These are phyloP conservation scores for Trypanosoma platydactyli DNA, from an alignment of 208 protist genomes.

Conservation along the genomic window DNA sequence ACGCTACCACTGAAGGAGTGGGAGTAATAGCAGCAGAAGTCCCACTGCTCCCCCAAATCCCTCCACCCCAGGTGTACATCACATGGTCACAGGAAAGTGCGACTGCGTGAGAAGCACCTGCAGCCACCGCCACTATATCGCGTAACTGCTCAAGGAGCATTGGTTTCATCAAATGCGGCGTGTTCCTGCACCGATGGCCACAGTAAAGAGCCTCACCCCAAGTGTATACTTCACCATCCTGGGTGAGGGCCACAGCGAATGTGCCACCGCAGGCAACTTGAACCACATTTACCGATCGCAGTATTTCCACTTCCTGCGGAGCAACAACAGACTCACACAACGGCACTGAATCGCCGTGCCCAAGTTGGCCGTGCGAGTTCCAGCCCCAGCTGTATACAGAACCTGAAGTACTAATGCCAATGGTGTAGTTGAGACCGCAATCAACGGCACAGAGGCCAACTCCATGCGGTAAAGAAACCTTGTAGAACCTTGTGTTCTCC, in stretches of 20 bases:
- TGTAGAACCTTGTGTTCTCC: conserved; percentile 15
- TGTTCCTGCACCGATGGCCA: conserved; percentile 28
- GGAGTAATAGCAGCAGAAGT: conserved; percentile 9
- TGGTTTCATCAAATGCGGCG: conserved; percentile 17
- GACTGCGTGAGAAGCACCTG: conserved; percentile 63
- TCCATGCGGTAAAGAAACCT: conserved; percentile 32
- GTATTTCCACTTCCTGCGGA: conserved; percentile 41
- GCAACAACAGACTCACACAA: conserved; percentile 32
- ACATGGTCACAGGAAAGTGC: conserved; percentile 48
- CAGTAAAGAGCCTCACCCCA: conserved; percentile 67
- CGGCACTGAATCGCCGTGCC: conserved; percentile 18
- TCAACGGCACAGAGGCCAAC: conserved; percentile 33
- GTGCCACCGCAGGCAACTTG: conserved; percentile 76
- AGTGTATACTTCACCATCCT: conserved; percentile 49
- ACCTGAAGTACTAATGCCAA: conserved; percentile 45
- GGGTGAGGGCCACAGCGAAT: conserved; percentile 65
- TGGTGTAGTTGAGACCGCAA: conserved; percentile 64
- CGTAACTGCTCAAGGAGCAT: conserved; percentile 30
- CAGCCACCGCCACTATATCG: conserved; percentile 49
- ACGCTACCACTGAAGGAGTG: conserved; percentile 45
- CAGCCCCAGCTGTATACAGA: conserved; percentile 70
- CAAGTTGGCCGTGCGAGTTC: conserved; percentile 54
- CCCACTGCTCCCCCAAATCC: conserved; percentile 36
- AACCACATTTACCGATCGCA: conserved; percentile 35
- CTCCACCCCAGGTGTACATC: conserved; percentile 71